Conservation (phyloP, 2,329 filamentous ascomycete genomes). For the Trichoderma atroviride region DNA sequence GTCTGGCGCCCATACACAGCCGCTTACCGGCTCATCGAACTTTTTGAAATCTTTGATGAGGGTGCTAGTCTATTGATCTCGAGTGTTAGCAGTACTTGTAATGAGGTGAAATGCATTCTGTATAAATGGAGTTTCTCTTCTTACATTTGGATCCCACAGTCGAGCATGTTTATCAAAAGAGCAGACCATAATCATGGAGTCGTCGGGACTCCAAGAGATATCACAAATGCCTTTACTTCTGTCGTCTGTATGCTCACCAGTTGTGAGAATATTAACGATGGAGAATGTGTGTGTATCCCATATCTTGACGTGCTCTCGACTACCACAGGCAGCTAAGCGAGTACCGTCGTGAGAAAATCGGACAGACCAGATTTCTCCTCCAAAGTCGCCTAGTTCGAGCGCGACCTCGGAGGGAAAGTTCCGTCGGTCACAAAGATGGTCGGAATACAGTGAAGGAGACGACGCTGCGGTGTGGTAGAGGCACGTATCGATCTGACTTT, state of each 20-base stretch:
- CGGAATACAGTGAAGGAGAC: slow-evolving; percentile 83
- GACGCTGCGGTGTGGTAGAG: slow-evolving; percentile 82
- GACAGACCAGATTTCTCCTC: slow-evolving; percentile 88
- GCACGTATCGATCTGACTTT: slow-evolving; percentile 79
- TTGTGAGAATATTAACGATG: slow-evolving; percentile 62
- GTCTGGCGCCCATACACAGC: slow-evolving; percentile 86
- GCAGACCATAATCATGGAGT: slow-evolving; percentile 82
- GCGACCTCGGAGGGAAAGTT: slow-evolving; percentile 77
- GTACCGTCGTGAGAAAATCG: slow-evolving; percentile 87
- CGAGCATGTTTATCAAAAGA: slow-evolving; percentile 72
- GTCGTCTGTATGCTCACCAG: slow-evolving; percentile 69
- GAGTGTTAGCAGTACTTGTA: not conserved
- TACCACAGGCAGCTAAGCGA: slow-evolving; percentile 79
- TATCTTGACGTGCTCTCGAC: slow-evolving; percentile 73
- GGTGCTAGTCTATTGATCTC: slow-evolving; percentile 59
- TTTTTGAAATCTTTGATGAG: slow-evolving; percentile 66
- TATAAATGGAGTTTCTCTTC: slow-evolving; percentile 34
- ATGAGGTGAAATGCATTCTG: not conserved
- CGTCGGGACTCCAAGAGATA: slow-evolving; percentile 89
- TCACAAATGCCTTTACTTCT: slow-evolving; percentile 68
- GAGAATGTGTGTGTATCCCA: slow-evolving; percentile 77
- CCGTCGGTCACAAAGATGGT: slow-evolving; percentile 79
- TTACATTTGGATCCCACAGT: slow-evolving; percentile 73
- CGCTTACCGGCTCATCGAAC: slow-evolving; percentile 83
- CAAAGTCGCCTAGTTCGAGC: slow-evolving; percentile 71